phyloP scores from a whole-genome alignment of 805 yeast genomes.

The Nakazawaea wickerhamii region DNA sequence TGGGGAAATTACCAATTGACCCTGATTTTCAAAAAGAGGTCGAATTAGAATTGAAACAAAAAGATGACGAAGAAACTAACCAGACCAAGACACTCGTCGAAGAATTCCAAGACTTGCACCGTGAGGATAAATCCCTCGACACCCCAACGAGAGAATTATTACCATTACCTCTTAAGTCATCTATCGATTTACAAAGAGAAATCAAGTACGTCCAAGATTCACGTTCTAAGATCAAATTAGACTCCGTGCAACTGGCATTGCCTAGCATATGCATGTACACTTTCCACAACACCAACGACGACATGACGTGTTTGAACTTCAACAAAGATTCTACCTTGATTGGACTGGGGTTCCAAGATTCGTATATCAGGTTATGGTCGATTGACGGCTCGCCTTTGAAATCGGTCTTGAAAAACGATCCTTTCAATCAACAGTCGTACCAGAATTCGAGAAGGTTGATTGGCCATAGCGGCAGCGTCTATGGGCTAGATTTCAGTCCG shows the following conservation, averaged over 20 bases:
- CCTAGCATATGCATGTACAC: slow-evolving; percentile 98
- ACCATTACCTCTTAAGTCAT: slow-evolving; percentile 83
- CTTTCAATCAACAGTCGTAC: slow-evolving; percentile 32
- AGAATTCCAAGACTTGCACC: slow-evolving; percentile 55
- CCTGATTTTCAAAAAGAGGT: slow-evolving; percentile 81
- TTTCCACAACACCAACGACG: slow-evolving; percentile 90
- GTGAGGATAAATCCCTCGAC: slow-evolving; percentile 48
- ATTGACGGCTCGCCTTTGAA: slow-evolving; percentile 83
- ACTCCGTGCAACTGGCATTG: slow-evolving; percentile 67
- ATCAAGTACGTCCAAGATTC: slow-evolving; percentile 78
- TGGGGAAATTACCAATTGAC: slow-evolving; percentile 84
- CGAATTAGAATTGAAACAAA: slow-evolving; percentile 73
- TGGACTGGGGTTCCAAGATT: slow-evolving; percentile 94
- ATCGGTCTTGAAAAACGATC: slow-evolving; percentile 53
- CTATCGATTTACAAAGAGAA: slow-evolving; percentile 74
- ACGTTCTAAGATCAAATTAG: slow-evolving; percentile 65
- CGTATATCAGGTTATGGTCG: slow-evolving; percentile 87
- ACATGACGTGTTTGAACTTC: slow-evolving; percentile 80
- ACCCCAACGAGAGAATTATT: slow-evolving; percentile 70
- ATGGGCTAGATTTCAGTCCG: slow-evolving; percentile 85
- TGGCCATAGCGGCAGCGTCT: slow-evolving; percentile 94
- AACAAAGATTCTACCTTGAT: slow-evolving; percentile 81
- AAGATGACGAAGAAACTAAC: slow-evolving; percentile 57
- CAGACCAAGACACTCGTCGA: slow-evolving; percentile 50
- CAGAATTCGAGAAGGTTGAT: slow-evolving; percentile 47